Base-by-base conservation (phyloP, 2,329 filamentous ascomycete species). In the Penicillium verrucosum region DNA sequence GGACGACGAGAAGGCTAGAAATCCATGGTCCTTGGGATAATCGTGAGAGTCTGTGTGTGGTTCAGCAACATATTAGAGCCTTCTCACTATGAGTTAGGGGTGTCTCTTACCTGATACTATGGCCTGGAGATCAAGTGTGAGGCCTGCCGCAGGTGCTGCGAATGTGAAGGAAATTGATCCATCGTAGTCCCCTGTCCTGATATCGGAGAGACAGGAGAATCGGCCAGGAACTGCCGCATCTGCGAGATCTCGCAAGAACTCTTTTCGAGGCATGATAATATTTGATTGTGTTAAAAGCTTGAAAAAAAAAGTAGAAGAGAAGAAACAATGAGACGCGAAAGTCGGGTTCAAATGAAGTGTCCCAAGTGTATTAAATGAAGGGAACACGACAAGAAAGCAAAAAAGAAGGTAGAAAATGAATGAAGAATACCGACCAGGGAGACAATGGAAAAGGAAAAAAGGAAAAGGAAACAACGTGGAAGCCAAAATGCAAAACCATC, bases 81-180 rank as follows among this genome's bases (percentile, higher is more conserved):
- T 32, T 44, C 4, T 9, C 12, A 38, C 3, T 25, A 16, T 38
- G 7, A 6, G n/a, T 4, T 16, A 38, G 1, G 0, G 4, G 4
- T 11, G 0, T 18, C 14, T 57, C 67, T 55, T 66, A 78, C 77
- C 76, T 57, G 73, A 69, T 5, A 79, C 64, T 21, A 76, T 63
- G 12, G 69, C 70, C 36, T 76, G 69, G 36, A 80, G 65, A 27
- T 75, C 68, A 37, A 78, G 65, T 3, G 54, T 44, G 5, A 58
- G 51, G 11, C 43, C 37, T 14, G 46, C 16, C 18, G 9, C 21
- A 6, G 68, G 65, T 23, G 66, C 54, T 34, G 74, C 73, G 41
- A 81, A 89, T 5, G 73, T 78, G 69, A 93, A 88, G 14, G 80
- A 81, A 55, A 95, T 79, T 55, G 89, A 85, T 49, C 89, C 89